These are phyloP conservation scores for Kluyveromyces siamensis DNA, from an alignment of 805 yeast species.

Conservation along the genomic window DNA sequence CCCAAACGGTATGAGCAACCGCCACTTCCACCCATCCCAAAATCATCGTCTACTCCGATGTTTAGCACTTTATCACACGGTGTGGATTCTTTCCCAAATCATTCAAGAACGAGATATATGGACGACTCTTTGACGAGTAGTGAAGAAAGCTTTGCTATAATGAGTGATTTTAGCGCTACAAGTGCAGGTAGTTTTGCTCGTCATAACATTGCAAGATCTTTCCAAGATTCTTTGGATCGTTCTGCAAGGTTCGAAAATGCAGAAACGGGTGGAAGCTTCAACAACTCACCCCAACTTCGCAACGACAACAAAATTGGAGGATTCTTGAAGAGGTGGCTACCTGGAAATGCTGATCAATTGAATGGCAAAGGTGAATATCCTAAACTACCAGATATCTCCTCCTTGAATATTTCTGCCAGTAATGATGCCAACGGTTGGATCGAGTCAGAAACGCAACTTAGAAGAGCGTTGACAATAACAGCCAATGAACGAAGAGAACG, in stretches of 20 bases:
- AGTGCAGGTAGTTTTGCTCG: constrained; percentile 80
- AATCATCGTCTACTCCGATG: constrained; percentile 1
- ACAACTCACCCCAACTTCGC: constrained; percentile 5
- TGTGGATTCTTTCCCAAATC: constrained; percentile 4
- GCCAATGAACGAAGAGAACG: constrained; percentile 62
- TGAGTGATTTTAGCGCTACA: constrained; percentile 73
- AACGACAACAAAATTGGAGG: constrained; percentile 19
- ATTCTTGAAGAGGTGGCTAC: constrained; percentile 25
- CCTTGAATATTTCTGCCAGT: constrained; percentile 17
- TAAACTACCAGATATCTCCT: constrained; percentile 21
- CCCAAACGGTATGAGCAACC: not conserved
- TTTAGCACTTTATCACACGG: not conserved
- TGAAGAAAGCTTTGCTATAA: constrained; percentile 32
- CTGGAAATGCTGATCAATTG: constrained; percentile 15
- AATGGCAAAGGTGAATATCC: constrained; percentile 17
- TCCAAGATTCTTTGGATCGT: constrained; percentile 22
- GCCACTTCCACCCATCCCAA: constrained; percentile 2
- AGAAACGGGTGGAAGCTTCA: not conserved
- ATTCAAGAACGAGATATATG: constrained; percentile 38
- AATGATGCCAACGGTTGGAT: constrained; percentile 43
- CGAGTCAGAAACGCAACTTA: constrained; percentile 48
- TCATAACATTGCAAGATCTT: constrained; percentile 48
- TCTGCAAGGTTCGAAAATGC: constrained; percentile 11
- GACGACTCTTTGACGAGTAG: constrained; percentile 39
- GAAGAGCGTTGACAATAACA: constrained; percentile 64